Evolutionary conservation across 257 asterid genomes (phyloP).

Genomic region (Verbascum thapsus): DNA sequence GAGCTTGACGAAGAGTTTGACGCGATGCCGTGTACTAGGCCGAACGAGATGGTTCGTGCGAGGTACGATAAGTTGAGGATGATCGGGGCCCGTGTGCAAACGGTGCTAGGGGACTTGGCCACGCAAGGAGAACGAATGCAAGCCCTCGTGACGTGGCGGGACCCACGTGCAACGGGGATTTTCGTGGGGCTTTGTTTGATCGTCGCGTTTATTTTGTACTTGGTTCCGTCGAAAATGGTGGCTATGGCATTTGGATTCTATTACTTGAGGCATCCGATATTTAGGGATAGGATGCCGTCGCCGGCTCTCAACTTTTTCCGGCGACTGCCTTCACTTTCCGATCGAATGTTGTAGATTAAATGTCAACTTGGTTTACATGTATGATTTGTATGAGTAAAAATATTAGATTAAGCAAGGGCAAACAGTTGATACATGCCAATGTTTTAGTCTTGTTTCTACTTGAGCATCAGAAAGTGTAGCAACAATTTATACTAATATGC

Average conservation of each 20-base stretch:
- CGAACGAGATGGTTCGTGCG: slow-evolving; percentile 58
- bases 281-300: slow-evolving; percentile 87
- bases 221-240: slow-evolving; percentile 82
- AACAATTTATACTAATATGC: too few relatives aligned
- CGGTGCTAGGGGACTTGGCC: slow-evolving; percentile 73
- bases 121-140: slow-evolving; percentile 84
- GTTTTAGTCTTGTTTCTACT: too few relatives aligned
- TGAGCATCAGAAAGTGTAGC: too few relatives aligned
- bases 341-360: slow-evolving; percentile 55
- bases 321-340: slow-evolving; percentile 81
- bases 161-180: slow-evolving; percentile 93
- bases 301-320: slow-evolving; percentile 83
- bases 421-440: too few relatives aligned
- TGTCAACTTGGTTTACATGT: background rate
- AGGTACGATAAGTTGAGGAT: slow-evolving; percentile 71
- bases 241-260: slow-evolving; percentile 93
- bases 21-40: slow-evolving; percentile 56
- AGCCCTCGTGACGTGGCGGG: slow-evolving; percentile 85
- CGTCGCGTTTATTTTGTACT: slow-evolving; percentile 60
- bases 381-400: too few relatives aligned
- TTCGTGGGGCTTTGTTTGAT: slow-evolving; percentile 67
- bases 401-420: too few relatives aligned
- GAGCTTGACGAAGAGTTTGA: slow-evolving; percentile 90
- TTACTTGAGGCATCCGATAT: slow-evolving; percentile 78
- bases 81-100: slow-evolving; percentile 82